Evolutionary conservation across 495 filamentous ascomycete genomes (phyloP).

Genomic region (Trichoderma gamsii): DNA sequence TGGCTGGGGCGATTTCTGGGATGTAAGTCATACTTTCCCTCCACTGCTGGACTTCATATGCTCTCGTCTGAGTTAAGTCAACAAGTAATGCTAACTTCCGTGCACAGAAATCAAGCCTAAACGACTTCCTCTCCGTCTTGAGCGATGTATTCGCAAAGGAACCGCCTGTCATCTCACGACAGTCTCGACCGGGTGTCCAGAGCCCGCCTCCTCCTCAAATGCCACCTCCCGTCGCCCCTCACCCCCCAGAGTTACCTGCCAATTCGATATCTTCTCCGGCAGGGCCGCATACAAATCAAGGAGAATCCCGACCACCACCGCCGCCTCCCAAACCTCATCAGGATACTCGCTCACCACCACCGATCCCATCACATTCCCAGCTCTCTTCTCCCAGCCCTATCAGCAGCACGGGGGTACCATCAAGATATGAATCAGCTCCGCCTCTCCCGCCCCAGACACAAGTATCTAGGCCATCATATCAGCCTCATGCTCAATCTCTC

Average conservation of each 20-base stretch:
- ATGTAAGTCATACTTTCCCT: constrained; percentile 55
- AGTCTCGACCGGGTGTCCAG: constrained; percentile 43
- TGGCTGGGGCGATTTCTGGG: constrained; percentile 82
- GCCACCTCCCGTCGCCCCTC: constrained; percentile 63
- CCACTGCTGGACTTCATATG: no score
- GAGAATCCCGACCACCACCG: constrained; percentile 31
- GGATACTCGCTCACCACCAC: constrained; percentile 29
- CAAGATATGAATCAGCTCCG: constrained; percentile 39
- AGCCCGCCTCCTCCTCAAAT: constrained; percentile 18
- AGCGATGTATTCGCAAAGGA: constrained; percentile 90
- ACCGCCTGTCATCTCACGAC: constrained; percentile 76
- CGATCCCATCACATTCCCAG: constrained; percentile 37
- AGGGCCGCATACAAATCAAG: constrained; percentile 20
- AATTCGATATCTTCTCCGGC: constrained; percentile 24
- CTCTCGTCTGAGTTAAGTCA: neutral
- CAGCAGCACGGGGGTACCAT: constrained; percentile 20
- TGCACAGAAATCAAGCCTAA: constrained; percentile 66
- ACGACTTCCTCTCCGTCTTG: constrained; percentile 75
- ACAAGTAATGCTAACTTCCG: neutral
- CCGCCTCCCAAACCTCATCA: constrained; percentile 32
- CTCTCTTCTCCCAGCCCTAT: constrained; percentile 21
- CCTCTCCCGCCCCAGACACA: constrained; percentile 32
- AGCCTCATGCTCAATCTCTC: constrained; percentile 20
- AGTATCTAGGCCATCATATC: constrained; percentile 11
- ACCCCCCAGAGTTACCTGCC: constrained; percentile 53